Evolutionary conservation across 2,329 filamentous ascomycete genomes (phyloP), one percentile per base, ranked within the genome.

Genomic region (Lasiodiplodia sp.): DNA sequence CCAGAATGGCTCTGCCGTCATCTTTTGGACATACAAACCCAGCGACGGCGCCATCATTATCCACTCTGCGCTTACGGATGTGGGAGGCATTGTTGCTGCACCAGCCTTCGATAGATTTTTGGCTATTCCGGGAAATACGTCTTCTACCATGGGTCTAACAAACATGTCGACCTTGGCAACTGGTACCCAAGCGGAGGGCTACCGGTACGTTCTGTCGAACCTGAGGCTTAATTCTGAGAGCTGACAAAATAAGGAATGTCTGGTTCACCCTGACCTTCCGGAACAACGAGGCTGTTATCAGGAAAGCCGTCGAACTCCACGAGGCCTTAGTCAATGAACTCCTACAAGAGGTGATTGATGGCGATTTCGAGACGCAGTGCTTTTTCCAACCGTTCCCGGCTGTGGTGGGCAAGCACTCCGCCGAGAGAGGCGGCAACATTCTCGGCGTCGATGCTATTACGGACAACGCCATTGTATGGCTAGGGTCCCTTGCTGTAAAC

Each of bases 331-430:
- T 81, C 56, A 73, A 73, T 31, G 76, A 74, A 47, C 68, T 78
- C 58, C 76, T 76, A 52, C 72, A 70, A 11, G 69, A 71, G 52
- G 72, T 74, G 1, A 73, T 73, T 1, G 73, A 73, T 44, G 75
- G 74, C 23, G 75, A 80, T 58, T 79, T 78, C 71, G 66, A 74
- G 18, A 77, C 76, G 18, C 74, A 79, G 8, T 72, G 71, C 14
- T 73, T 77, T 7, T 78, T 80, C 64, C 79, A 82, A 70, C 75
- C 81, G 31, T 75, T 84, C 31, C 79, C 82, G 14, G 76, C 77
- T n/a, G 71, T 79, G 3, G 77, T 79, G 69, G 75, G 73, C 57
- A 70, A 76, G 63, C 72, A 79, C 16, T 79, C 78, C 34, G 69
- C 69, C 5, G 75, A 75, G 40, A 78, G 75, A 62, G 79, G 82